Conservation (phyloP, 768 basidiomycete genomes). For the Cystobasidium tubakii region DNA sequence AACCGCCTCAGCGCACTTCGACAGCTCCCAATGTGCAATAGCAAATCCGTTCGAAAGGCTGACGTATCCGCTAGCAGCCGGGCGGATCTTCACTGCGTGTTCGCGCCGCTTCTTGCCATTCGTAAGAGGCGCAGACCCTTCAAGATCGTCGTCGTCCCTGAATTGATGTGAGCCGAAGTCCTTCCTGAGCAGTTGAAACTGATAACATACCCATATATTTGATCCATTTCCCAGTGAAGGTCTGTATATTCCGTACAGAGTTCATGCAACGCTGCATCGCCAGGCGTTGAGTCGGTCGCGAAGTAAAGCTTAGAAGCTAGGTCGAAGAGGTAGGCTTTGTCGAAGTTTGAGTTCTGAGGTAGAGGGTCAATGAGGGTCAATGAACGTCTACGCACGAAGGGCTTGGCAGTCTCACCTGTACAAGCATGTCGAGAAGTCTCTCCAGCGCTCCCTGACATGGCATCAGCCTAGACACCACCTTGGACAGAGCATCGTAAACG, state of each 20-base stretch:
- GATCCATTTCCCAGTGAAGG: slow-evolving; percentile 77
- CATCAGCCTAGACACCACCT: slow-evolving; percentile 77
- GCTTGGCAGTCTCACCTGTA: slow-evolving; percentile 46
- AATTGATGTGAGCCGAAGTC: background rate
- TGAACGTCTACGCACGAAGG: background rate
- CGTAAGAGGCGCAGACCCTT: background rate
- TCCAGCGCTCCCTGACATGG: slow-evolving; percentile 80
- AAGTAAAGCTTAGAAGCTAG: slow-evolving; percentile 74
- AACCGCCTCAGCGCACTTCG: slow-evolving; percentile 58
- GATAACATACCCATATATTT: slow-evolving; percentile 70
- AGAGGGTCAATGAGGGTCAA: background rate
- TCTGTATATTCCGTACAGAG: slow-evolving; percentile 85
- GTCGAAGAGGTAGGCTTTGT: slow-evolving; percentile 91
- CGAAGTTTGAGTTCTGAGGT: slow-evolving; percentile 77
- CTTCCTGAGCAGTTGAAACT: no score
- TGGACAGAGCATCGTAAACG: slow-evolving; percentile 83
- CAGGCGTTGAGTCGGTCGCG: slow-evolving; percentile 88
- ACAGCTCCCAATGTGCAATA: slow-evolving; percentile 76
- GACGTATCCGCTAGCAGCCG: slow-evolving; percentile 30
- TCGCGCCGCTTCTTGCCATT: background rate
- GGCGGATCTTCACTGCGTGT: background rate
- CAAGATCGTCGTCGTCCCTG: slow-evolving; percentile 3
- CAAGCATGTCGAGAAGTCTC: slow-evolving; percentile 64
- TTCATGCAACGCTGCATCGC: slow-evolving; percentile 79
- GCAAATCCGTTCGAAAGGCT: slow-evolving; percentile 59